Evolutionary conservation across 306 rosid genomes (phyloP), one percentile per base, ranked within the genome.

Genomic region (Hippophae gyantsensis): DNA sequence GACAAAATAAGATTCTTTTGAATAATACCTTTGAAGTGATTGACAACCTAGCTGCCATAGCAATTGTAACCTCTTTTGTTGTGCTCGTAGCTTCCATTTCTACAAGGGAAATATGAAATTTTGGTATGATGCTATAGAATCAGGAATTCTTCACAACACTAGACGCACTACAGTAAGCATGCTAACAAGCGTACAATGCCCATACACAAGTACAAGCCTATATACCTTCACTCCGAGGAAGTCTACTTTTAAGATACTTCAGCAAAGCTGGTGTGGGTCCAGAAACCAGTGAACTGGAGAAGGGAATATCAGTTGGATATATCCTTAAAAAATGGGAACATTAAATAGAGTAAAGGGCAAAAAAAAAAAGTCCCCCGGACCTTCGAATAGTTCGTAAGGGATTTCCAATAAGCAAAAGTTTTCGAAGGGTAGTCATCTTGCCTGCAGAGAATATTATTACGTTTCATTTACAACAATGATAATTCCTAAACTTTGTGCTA

Each of bases 371-470:
- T 18, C 58, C 45, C 9, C 41, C 62, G 51, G 72, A 90, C 98
- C 98, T 90, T 71, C 96, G 82, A 69, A 87, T 90, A 66, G 86
- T 79, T 61, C 98, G 79, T 78, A 90, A 67, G 23, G 95, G 86
- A 72, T 90, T 90, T 52, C 98, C 98, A 11, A 70, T 13, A 51
- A 90, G 95, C 74, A 87, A 75, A 77, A 90, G 87, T 79, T 78
- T 90, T 64, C 98, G 82, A 77, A 90, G 68, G 56, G 86, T 79
- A 65, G 95, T 87, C 98, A 90, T 90, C 73, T 83, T 87, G 67
- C 98, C 98, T 90, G 71, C 54, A 80, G 50, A 74, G 58, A 64
- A 58, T 54, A 70, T 51, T 52, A 62, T 32, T 32, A 32, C 5
- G 38, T 32, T 32, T 32, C 38, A 32, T 32, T 32, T 32, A 32